A percentile compares a stretch with the other conserved stretches of the same genome.
Evolutionary conservation across 2,329 filamentous ascomycete species (phyloP).

Genomic region (Shiraia bambusicola): DNA sequence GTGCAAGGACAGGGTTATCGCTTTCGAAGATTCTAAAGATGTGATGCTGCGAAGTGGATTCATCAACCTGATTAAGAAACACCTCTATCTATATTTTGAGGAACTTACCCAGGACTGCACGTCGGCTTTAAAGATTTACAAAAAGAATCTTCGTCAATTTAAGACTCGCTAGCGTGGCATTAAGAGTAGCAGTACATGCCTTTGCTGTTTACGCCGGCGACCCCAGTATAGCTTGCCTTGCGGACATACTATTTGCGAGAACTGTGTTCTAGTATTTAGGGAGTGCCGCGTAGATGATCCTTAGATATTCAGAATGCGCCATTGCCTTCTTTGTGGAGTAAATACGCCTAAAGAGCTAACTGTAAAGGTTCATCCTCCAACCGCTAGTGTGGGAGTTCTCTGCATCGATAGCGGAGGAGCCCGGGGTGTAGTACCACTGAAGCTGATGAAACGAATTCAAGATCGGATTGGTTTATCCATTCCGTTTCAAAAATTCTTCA

Average conservation of each 20-base stretch:
- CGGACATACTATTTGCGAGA: constrained; percentile 13
- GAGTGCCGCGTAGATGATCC: constrained; percentile 7
- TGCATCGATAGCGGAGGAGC: constrained; percentile 1
- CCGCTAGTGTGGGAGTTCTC: background rate
- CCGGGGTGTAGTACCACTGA: background rate
- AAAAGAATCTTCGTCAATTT: constrained; percentile 6
- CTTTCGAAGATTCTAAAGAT: constrained; percentile 4
- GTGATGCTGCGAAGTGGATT: constrained; percentile 13
- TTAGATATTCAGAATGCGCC: constrained; percentile 12
- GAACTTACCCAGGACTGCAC: constrained; percentile 2
- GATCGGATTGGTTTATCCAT: background rate
- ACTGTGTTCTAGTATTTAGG: constrained; percentile 15
- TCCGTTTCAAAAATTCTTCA: background rate
- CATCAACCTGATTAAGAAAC: constrained; percentile 12
- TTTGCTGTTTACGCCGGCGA: constrained; percentile 12
- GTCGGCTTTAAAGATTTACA: constrained; percentile 9
- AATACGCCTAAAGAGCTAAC: background rate
- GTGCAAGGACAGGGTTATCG: constrained; percentile 3
- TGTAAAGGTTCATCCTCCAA: background rate
- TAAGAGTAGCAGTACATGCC: constrained; percentile 15
- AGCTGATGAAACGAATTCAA: constrained; percentile 2
- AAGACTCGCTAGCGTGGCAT: constrained; percentile 10
- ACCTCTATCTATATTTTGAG: constrained; percentile 10
- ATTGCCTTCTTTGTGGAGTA: background rate
- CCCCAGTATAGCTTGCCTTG: constrained; percentile 14